These are phyloP conservation scores for Ophiostoma sp. DNA, from an alignment of 2,329 filamentous ascomycete genomes.

Conservation along the genomic window DNA sequence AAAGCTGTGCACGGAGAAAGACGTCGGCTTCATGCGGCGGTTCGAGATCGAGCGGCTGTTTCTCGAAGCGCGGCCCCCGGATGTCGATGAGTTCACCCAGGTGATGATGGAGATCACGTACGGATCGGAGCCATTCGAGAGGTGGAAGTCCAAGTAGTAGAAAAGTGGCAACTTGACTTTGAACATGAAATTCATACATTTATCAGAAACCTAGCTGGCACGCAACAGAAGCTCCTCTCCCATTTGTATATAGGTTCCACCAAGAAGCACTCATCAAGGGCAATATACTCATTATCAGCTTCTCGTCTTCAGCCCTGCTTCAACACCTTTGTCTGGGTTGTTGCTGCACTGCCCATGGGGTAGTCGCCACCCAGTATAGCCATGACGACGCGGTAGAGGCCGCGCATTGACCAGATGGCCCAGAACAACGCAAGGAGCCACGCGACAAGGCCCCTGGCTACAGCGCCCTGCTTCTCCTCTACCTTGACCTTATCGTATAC, in stretches of 20 bases:
- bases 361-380: slow-evolving; percentile 44
- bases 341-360: slow-evolving; percentile 31
- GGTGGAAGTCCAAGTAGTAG: not conserved
- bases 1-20: slow-evolving; percentile 11
- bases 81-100: not conserved
- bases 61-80: not conserved
- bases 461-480: slow-evolving; percentile 36
- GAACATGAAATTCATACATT: too few relatives aligned
- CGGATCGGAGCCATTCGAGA: not conserved
- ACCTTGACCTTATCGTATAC: slow-evolving; percentile 65
- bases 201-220: too few relatives aligned
- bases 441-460: slow-evolving; percentile 31
- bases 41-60: not conserved
- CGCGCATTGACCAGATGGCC: slow-evolving; percentile 40
- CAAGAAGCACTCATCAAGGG: too few relatives aligned
- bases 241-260: too few relatives aligned
- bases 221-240: too few relatives aligned
- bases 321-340: not conserved
- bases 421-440: slow-evolving; percentile 34
- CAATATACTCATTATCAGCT: too few relatives aligned
- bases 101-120: slow-evolving; percentile 3
- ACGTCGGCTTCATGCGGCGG: slow-evolving; percentile 1
- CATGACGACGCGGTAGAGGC: slow-evolving; percentile 44
- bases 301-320: not conserved
- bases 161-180: too few relatives aligned